Conservation (phyloP, 2,329 filamentous ascomycete species). For the Sporothrix luriei region DNA sequence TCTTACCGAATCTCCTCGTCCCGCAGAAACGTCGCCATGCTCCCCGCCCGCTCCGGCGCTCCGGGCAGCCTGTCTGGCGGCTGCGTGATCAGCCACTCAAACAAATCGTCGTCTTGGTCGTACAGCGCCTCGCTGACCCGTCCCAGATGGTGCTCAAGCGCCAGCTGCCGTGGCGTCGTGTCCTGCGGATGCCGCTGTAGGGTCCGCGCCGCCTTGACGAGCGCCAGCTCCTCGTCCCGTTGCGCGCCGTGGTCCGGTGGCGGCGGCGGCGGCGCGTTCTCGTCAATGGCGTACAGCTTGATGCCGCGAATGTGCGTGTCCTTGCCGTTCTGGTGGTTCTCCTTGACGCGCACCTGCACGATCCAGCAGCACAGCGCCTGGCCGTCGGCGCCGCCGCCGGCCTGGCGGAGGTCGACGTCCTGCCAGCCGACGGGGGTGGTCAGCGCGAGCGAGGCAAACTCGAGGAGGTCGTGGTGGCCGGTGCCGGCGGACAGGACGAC, state of each 20-base stretch:
- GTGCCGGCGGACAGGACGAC: slow-evolving; percentile 88
- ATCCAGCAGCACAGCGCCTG: slow-evolving; percentile 85
- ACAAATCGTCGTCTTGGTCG: slow-evolving; percentile 43
- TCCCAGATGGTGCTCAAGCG: no score
- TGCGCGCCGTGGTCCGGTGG: no score
- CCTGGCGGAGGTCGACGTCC: slow-evolving; percentile 67
- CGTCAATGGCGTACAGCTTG: slow-evolving; percentile 73
- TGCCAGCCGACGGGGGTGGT: slow-evolving; percentile 86
- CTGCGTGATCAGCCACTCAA: slow-evolving; percentile 41
- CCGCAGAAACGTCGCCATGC: slow-evolving; percentile 47
- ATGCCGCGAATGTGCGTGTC: slow-evolving; percentile 95
- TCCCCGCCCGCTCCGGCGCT: slow-evolving; percentile 41
- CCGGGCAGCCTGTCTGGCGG: slow-evolving; percentile 39
- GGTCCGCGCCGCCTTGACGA: slow-evolving; percentile 43
- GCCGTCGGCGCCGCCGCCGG: slow-evolving; percentile 63
- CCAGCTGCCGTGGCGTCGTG: slow-evolving; percentile 29
- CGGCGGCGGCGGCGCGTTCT: slow-evolving; percentile 49
- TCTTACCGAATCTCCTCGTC: slow-evolving; percentile 48
- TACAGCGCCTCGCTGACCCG: slow-evolving; percentile 34
- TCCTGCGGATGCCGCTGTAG: slow-evolving; percentile 12
- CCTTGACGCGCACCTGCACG: slow-evolving; percentile 84
- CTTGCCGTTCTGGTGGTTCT: slow-evolving; percentile 99
- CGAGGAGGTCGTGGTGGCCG: slow-evolving; percentile 85
- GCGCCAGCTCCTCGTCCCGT: no score
- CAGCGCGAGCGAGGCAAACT: slow-evolving; percentile 80